Conservation (phyloP, 1,284 basidiomycete species). For the Peniophora sp. region DNA sequence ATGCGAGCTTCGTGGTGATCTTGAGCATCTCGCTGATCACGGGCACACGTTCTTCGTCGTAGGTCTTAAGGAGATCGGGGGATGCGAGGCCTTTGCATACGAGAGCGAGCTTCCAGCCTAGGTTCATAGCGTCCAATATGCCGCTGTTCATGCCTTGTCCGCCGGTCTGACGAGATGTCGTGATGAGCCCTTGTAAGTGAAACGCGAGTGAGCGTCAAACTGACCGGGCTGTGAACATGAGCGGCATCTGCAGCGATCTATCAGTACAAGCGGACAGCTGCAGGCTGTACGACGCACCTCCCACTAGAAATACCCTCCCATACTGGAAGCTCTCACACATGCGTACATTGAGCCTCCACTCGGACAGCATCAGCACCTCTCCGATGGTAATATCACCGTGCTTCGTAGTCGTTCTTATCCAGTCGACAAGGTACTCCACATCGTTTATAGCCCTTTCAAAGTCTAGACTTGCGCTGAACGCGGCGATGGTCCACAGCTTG, state of each 20-base stretch:
- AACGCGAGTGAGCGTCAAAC: no score
- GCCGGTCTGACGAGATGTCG: slow-evolving; percentile 7
- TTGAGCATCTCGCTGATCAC: slow-evolving; percentile 18
- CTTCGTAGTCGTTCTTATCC: background rate
- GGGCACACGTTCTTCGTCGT: slow-evolving; percentile 16
- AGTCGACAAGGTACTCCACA: background rate
- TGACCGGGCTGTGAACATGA: slow-evolving; percentile 10
- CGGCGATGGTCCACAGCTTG: background rate
- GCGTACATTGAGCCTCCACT: background rate
- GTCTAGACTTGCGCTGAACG: background rate
- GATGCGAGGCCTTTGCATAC: slow-evolving; percentile 12
- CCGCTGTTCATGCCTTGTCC: slow-evolving; percentile 13
- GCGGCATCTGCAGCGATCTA: slow-evolving; percentile 7
- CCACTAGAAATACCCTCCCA: background rate
- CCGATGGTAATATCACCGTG: background rate
- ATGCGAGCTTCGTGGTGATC: slow-evolving; percentile 7
- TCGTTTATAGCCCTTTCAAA: background rate
- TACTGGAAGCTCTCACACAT: background rate
- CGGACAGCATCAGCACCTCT: background rate
- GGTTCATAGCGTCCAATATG: slow-evolving; percentile 14
- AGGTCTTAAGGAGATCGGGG: slow-evolving; percentile 13
- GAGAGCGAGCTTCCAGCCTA: slow-evolving; percentile 18
- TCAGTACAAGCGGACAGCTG: background rate
- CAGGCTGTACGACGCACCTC: background rate
- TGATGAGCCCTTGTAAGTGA: no score